These are phyloP conservation scores for Monosporozyma servazzii DNA, from an alignment of 805 yeast species.

Conservation along the genomic window DNA sequence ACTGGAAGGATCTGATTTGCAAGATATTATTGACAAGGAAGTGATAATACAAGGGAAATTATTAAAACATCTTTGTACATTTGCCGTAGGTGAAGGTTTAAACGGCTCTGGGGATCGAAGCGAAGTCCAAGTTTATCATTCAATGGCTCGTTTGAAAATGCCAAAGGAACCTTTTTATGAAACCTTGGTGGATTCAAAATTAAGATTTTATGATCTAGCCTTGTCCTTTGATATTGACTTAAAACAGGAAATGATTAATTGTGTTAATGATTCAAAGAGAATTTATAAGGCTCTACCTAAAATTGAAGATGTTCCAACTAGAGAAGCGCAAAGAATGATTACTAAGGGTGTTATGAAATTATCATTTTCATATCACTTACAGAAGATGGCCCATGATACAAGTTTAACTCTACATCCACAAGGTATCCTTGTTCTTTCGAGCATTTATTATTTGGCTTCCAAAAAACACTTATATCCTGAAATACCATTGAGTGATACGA, in stretches of 20 bases:
- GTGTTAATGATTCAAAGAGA: constrained; percentile 31
- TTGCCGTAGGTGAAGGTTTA: constrained; percentile 36
- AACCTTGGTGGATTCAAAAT: constrained; percentile 27
- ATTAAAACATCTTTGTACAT: constrained; percentile 53
- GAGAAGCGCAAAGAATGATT: constrained; percentile 28
- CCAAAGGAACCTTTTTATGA: constrained; percentile 18
- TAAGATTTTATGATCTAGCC: constrained; percentile 42
- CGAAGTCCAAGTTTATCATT: constrained; percentile 20
- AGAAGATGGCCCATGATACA: constrained; percentile 23
- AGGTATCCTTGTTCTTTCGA: constrained; percentile 29
- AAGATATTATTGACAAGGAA: constrained; percentile 45
- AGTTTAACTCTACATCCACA: constrained; percentile 25
- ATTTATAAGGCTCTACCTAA: constrained; percentile 33
- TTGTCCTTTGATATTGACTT: constrained; percentile 60
- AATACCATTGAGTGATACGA: constrained; percentile 22
- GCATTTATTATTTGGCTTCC: constrained; percentile 17
- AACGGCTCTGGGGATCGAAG: constrained; percentile 20
- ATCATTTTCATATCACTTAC: constrained; percentile 30
- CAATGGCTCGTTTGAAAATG: constrained; percentile 14
- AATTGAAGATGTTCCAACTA: constrained; percentile 23
- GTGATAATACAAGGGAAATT: constrained; percentile 54
- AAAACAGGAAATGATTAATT: constrained; percentile 31
- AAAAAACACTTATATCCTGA: constrained; percentile 12
- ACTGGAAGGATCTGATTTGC: constrained; percentile 31
- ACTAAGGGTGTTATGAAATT: constrained; percentile 31